These are phyloP conservation scores for Aspergillus sp. DNA, from an alignment of 2,329 filamentous ascomycete genomes.

Conservation along the genomic window DNA sequence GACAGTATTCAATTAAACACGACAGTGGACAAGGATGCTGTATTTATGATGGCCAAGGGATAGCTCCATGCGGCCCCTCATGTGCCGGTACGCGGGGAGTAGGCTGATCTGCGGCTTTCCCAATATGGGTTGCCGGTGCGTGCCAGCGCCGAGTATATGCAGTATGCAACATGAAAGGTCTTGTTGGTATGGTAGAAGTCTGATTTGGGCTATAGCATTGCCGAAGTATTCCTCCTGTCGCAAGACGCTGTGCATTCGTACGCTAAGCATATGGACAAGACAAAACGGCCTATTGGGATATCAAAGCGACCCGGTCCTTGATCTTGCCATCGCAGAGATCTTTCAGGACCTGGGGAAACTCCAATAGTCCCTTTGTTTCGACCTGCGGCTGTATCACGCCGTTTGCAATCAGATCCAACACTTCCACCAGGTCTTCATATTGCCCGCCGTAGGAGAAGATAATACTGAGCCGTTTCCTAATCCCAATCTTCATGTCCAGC, in stretches of 20 bases:
- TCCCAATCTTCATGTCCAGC: constrained; percentile 46
- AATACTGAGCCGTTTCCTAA: constrained; percentile 42
- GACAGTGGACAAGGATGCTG: not conserved
- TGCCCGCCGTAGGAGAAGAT: constrained; percentile 48
- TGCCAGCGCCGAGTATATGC: no score
- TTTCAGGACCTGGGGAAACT: constrained; percentile 35
- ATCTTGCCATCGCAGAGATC: constrained; percentile 37
- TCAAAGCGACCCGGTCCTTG: constrained; percentile 20
- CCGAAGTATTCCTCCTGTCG: not conserved
- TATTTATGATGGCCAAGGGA: not conserved
- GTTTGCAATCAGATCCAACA: constrained; percentile 30
- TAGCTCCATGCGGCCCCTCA: not conserved
- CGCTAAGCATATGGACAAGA: not conserved
- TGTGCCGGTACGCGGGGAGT: not conserved
- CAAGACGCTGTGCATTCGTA: not conserved
- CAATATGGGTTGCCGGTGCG: not conserved
- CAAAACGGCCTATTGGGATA: not conserved
- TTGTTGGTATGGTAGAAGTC: no score
- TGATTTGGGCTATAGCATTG: not conserved
- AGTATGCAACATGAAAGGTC: no score
- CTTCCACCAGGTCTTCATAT: constrained; percentile 32
- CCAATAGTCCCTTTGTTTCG: constrained; percentile 26
- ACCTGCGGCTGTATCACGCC: constrained; percentile 37
- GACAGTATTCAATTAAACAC: not conserved
- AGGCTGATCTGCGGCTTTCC: not conserved